Percentiles rank a stretch among this genome's conserved stretches.
phyloP scores from a whole-genome alignment of 1,284 basidiomycete species.

The Volvariella surrecta region DNA sequence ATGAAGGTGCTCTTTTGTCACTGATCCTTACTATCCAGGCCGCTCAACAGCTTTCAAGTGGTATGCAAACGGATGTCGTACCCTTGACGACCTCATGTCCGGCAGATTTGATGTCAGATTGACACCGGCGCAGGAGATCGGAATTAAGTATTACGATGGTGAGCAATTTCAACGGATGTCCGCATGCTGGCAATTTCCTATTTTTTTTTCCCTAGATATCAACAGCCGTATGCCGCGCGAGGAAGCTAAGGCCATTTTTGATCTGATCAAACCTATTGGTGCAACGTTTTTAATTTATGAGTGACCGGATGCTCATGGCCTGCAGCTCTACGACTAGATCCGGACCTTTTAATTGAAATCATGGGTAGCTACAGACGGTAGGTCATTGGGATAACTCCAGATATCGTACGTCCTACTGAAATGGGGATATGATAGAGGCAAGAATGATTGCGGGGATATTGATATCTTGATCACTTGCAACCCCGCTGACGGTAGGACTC shows the following conservation, averaged over 20 bases:
- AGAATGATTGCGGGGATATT: conserved; percentile 78
- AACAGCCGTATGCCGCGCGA: conserved; percentile 76
- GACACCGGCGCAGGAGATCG: conserved; percentile 63
- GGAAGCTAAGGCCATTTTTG: conserved; percentile 71
- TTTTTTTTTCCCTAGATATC: conserved; percentile 41
- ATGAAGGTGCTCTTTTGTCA: conserved; percentile 2
- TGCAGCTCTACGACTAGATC: conserved; percentile 63
- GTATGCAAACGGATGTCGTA: conserved; percentile 71
- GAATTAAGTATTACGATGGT: conserved; percentile 75
- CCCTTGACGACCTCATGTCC: conserved; percentile 62
- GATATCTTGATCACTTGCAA: conserved; percentile 82
- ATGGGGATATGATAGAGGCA: conserved; percentile 40
- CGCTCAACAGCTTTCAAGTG: conserved; percentile 58
- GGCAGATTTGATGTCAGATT: conserved; percentile 56
- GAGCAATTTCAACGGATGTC: conserved; percentile 7
- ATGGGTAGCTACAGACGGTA: conserved; percentile 88
- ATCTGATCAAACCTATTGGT: conserved; percentile 66
- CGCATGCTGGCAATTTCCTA: background rate
- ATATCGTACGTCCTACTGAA: too few relatives aligned
- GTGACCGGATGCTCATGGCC: background rate
- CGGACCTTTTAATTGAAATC: conserved; percentile 66
- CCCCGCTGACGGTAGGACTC: conserved; percentile 62
- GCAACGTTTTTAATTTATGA: conserved; percentile 7
- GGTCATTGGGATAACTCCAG: conserved; percentile 2
- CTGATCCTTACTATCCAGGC: conserved; percentile 28